phyloP scores from a whole-genome alignment of 805 yeast genomes.

The Alloascoidea africana region DNA sequence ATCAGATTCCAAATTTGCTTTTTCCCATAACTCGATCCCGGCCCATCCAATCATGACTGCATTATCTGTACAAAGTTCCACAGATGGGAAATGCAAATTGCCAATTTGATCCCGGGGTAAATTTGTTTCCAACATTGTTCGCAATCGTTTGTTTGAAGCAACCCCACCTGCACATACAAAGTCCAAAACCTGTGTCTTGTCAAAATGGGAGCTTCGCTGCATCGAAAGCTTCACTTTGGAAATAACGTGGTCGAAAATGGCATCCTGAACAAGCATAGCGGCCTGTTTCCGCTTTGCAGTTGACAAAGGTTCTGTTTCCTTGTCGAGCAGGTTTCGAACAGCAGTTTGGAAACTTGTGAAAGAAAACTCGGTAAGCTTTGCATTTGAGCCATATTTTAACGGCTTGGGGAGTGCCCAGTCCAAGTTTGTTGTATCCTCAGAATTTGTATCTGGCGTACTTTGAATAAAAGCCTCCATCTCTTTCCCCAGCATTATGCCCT shows the following conservation, averaged over 20 bases:
- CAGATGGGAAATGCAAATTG: conserved; percentile 48
- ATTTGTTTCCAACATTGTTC: conserved; percentile 24
- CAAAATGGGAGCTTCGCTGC: conserved; percentile 16
- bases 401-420: conserved; percentile 36
- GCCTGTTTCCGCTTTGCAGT: conserved; percentile 21
- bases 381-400: conserved; percentile 18
- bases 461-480: conserved; percentile 42
- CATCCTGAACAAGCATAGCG: conserved; percentile 45
- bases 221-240: conserved; percentile 44
- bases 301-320: not conserved
- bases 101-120: conserved; percentile 6
- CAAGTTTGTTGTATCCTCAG: conserved; percentile 5
- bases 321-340: not conserved
- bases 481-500: conserved; percentile 70
- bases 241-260: conserved; percentile 58
- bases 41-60: conserved; percentile 98
- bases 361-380: not conserved
- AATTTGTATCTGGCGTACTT: conserved; percentile 13
- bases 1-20: conserved; percentile 27
- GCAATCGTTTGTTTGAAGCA: conserved; percentile 51
- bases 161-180: conserved; percentile 93
- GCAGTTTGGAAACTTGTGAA: not conserved
- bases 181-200: conserved; percentile 28
- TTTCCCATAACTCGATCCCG: conserved; percentile 74
- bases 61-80: conserved; percentile 77